Conservation (phyloP, 1,139 yeast genomes). For the Geotrichum australiense region DNA sequence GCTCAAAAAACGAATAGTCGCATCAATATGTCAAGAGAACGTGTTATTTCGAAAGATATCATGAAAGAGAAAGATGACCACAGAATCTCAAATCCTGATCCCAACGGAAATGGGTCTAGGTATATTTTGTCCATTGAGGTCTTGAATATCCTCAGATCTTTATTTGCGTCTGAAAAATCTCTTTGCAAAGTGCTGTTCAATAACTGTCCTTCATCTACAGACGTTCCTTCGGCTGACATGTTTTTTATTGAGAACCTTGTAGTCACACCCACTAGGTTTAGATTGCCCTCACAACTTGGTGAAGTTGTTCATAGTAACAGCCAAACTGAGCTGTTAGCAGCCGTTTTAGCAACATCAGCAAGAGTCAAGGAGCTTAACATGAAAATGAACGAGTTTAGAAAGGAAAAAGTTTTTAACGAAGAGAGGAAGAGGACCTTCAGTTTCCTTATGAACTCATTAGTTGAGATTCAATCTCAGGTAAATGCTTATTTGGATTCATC, state of each 20-base stretch:
- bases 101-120: slow-evolving; percentile 44
- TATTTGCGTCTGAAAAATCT: slow-evolving; percentile 58
- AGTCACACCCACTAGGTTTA: slow-evolving; percentile 94
- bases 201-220: slow-evolving; percentile 57
- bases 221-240: slow-evolving; percentile 65
- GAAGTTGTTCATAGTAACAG: slow-evolving; percentile 93
- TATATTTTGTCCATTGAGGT: slow-evolving; percentile 85
- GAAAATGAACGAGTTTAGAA: slow-evolving; percentile 49
- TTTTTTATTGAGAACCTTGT: slow-evolving; percentile 82
- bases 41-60: slow-evolving; percentile 38
- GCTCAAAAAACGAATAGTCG: slow-evolving; percentile 57
- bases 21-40: slow-evolving; percentile 42
- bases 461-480: slow-evolving; percentile 89
- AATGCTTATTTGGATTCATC: slow-evolving; percentile 91
- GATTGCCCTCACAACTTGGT: slow-evolving; percentile 94
- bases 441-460: slow-evolving; percentile 91
- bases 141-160: slow-evolving; percentile 64
- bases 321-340: slow-evolving; percentile 81
- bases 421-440: slow-evolving; percentile 75
- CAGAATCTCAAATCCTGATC: slow-evolving; percentile 23
- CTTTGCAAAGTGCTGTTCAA: slow-evolving; percentile 52
- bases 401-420: slow-evolving; percentile 56
- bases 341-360: slow-evolving; percentile 70
- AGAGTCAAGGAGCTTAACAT: slow-evolving; percentile 85
- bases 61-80: slow-evolving; percentile 16